These are phyloP conservation scores for Aspergillus sp. DNA, from an alignment of 2,329 filamentous ascomycete genomes.

Conservation along the genomic window DNA sequence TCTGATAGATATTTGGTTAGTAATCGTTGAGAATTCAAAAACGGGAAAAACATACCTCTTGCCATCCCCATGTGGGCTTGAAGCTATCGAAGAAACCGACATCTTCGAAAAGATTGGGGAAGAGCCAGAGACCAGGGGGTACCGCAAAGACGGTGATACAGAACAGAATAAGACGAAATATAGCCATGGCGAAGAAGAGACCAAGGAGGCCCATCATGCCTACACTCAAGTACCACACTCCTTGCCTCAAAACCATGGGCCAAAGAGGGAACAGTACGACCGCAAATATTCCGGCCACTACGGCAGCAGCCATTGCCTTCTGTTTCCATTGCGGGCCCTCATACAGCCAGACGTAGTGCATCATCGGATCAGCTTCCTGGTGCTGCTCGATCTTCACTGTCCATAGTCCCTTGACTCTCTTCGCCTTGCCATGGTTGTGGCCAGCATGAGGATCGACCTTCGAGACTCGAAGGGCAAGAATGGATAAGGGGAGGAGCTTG, in stretches of 20 bases:
- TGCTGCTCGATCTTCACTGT: slow-evolving; percentile 94
- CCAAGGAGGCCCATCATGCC: slow-evolving; percentile 86
- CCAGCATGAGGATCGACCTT: slow-evolving; percentile 78
- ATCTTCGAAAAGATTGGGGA: slow-evolving; percentile 96
- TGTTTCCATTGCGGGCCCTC: slow-evolving; percentile 92
- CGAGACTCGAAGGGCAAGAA: slow-evolving; percentile 84
- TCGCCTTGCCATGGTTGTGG: slow-evolving; percentile 69
- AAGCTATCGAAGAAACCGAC: slow-evolving; percentile 98
- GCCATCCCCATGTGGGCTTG: slow-evolving; percentile 95
- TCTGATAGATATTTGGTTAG: slow-evolving; percentile 23
- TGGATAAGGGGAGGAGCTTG: slow-evolving; percentile 90
- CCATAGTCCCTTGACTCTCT: slow-evolving; percentile 94
- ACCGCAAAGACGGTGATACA: slow-evolving; percentile 82
- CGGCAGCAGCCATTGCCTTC: slow-evolving; percentile 84
- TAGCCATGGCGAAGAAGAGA: slow-evolving; percentile 95
- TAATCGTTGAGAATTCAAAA: background rate
- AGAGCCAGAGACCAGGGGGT: slow-evolving; percentile 93
- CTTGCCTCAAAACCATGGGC: slow-evolving; percentile 85
- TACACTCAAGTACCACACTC: slow-evolving; percentile 97
- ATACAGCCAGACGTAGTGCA: slow-evolving; percentile 97
- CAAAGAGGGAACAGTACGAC: slow-evolving; percentile 95
- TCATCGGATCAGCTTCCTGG: slow-evolving; percentile 66
- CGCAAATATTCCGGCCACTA: slow-evolving; percentile 78
- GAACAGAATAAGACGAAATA: slow-evolving; percentile 94
- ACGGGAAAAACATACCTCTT: slow-evolving; percentile 66